phyloP scores from a whole-genome alignment of 805 yeast species.

The Blastobotrys mokoenaii region DNA sequence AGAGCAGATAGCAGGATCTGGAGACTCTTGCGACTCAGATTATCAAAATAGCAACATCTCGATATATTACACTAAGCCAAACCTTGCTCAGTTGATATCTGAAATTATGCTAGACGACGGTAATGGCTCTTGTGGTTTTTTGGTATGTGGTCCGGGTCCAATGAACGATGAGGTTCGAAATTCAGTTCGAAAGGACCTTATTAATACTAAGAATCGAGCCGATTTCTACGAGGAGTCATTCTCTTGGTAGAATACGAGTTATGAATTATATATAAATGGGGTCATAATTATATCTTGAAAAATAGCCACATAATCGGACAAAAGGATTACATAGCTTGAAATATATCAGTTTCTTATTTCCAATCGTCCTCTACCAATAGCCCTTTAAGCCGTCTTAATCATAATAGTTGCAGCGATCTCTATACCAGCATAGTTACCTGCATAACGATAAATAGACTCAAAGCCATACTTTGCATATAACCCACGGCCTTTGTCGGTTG shows the following conservation, averaged over 20 bases:
- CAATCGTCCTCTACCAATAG: too few species aligned
- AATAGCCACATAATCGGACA: too few species aligned
- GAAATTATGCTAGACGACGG: not conserved
- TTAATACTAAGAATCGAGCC: conserved; percentile 38
- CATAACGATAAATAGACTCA: too few species aligned
- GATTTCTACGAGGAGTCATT: conserved; percentile 66
- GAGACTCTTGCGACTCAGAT: not conserved
- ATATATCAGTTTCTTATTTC: too few species aligned
- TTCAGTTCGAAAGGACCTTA: conserved; percentile 36
- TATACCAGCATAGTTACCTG: too few species aligned
- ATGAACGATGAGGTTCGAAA: conserved; percentile 51
- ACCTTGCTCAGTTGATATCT: not conserved
- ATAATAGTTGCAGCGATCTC: too few species aligned
- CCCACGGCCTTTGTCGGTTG: too few species aligned
- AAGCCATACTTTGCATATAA: too few species aligned
- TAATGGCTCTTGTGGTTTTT: conserved; percentile 40
- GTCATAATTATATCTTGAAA: too few species aligned
- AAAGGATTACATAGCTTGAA: too few species aligned
- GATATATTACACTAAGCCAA: not conserved
- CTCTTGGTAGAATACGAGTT: conserved; percentile 55
- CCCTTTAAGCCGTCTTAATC: too few species aligned
- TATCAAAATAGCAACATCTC: not conserved
- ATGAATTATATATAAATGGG: too few species aligned
- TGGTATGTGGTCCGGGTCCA: conserved; percentile 55
- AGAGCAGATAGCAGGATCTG: not conserved